Conservation (phyloP, 257 asterid genomes). For the Solanum chiquidenum region DNA sequence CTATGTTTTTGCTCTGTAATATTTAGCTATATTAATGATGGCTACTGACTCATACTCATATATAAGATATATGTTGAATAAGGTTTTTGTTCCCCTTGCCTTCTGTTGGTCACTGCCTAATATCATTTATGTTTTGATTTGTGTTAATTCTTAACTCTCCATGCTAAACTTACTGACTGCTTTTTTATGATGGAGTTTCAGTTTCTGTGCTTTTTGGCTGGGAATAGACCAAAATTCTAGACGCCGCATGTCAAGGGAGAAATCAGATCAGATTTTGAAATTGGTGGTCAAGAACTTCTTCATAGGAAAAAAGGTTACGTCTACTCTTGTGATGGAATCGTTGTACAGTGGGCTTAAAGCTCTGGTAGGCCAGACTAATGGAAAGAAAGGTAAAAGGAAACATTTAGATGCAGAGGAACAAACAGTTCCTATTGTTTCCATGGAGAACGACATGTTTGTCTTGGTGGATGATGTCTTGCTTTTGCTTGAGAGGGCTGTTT, state of each 20-base stretch:
- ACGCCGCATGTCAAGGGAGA: conserved; percentile 64
- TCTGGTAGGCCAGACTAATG: conserved; percentile 64
- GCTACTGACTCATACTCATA: not conserved
- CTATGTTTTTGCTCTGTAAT: not conserved
- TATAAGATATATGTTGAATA: not conserved
- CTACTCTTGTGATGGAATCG: conserved; percentile 96
- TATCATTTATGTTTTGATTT: not conserved
- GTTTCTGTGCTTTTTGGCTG: conserved; percentile 82
- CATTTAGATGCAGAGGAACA: conserved; percentile 39
- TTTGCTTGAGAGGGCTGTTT: conserved; percentile 78
- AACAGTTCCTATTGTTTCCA: conserved; percentile 47
- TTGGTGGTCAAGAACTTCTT: conserved; percentile 79
- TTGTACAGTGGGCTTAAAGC: conserved; percentile 84
- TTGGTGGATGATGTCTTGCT: conserved; percentile 80
- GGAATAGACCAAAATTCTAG: conserved; percentile 57
- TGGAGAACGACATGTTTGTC: conserved; percentile 60
- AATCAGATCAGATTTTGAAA: conserved; percentile 63
- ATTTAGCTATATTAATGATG: not conserved
- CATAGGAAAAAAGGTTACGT: conserved; percentile 85
- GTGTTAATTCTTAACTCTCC: not conserved
- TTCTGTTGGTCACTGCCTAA: not conserved
- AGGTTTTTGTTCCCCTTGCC: not conserved
- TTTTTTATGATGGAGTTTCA: conserved; percentile 14
- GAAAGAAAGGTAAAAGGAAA: conserved; percentile 48
- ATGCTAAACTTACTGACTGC: not conserved